Base-by-base conservation (phyloP, 2,329 filamentous ascomycete species). In the Scedosporium boydii region DNA sequence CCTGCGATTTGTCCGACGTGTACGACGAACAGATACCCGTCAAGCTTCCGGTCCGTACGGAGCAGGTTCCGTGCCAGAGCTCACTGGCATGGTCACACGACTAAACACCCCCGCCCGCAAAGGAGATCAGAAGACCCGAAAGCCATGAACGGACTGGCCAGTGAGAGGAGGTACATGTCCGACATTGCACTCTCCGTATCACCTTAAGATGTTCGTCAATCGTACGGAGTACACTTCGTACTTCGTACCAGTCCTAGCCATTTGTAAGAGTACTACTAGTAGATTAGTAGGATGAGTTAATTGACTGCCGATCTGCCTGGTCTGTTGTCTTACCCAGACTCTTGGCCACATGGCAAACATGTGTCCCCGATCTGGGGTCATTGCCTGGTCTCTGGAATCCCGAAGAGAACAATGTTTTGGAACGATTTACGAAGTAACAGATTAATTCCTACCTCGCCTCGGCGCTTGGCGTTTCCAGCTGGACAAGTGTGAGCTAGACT, bases 81-180 rank as follows among this genome's bases (percentile, higher is more conserved):
- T 29, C 59, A 46, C 18, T n/a, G 23, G 4, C 14, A 18, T 51
- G 59, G 59, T 60, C 59, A 60, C 59, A 60, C 42, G 59, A 60
- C 59, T 53, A 1, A 27, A 29, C 44, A 46, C 29, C 59, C 59
- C 59, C 59, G 42, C 59, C 6, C n/a, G 12, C 42, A n/a, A n/a
- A 48, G 26, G 23, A 18, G 59, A 60, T 60, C 59, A 60, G 59
- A 60, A 60, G 59, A 60, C 59, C 42, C 42, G 23, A 18, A 44
- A 44, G 23, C 38, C 14, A 38, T 27, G 21, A 21, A 18, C 2
- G 34, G 7, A 55, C 41, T 42, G 38, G 34, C 41, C n/a, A 59
- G 48, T 59, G 29, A 38, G 12, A 55, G 4, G 18, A 55, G 34
- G 18, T 55, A 26, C 51, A 48, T n/a, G 44, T 18, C 44, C 42